phyloP scores from a whole-genome alignment of 352 stramenopile genomes.

The Blastocystis sp. region DNA sequence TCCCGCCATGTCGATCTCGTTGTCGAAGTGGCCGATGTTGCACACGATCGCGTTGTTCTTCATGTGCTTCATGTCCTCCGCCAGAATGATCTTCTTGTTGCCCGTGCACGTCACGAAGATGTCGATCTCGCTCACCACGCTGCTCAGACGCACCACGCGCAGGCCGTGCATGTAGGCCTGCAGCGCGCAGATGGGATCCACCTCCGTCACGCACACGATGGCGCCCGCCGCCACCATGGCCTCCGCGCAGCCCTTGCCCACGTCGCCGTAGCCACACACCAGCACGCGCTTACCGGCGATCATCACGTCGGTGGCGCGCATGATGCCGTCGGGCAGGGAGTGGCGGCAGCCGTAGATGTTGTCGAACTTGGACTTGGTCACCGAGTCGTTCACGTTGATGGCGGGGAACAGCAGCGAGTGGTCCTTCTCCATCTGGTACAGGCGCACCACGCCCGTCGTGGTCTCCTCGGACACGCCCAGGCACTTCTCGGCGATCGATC shows the following conservation, averaged over 20 bases:
- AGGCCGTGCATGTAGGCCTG: slow-evolving; percentile 96
- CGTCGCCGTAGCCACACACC: slow-evolving; percentile 94
- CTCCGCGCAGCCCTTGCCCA: slow-evolving; percentile 93
- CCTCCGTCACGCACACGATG: slow-evolving; percentile 94
- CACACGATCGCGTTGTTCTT: slow-evolving; percentile 99
- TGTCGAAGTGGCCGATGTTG: slow-evolving; percentile 99
- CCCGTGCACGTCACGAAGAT: slow-evolving; percentile 98
- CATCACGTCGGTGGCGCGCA: slow-evolving; percentile 97
- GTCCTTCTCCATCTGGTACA: slow-evolving; percentile 96
- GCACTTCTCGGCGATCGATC: slow-evolving; percentile 88
- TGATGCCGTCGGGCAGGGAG: slow-evolving; percentile 94
- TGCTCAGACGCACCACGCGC: slow-evolving; percentile 87
- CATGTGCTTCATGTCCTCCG: slow-evolving; percentile 91
- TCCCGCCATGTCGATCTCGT: slow-evolving; percentile 97
- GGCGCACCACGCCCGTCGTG: slow-evolving; percentile 92
- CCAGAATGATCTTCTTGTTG: slow-evolving; percentile 98
- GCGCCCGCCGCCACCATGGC: slow-evolving; percentile 92
- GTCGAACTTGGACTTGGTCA: slow-evolving; percentile 99
- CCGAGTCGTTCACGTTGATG: slow-evolving; percentile 98
- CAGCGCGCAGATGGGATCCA: slow-evolving; percentile 96
- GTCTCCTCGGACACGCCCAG: slow-evolving; percentile 96
- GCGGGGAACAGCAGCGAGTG: slow-evolving; percentile 90
- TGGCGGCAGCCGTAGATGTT: slow-evolving; percentile 98
- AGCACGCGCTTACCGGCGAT: slow-evolving; percentile 93
- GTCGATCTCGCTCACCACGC: slow-evolving; percentile 84